Evolutionary conservation across 1,139 yeast species (phyloP).

Genomic region (Hyphopichia buzzinii): DNA sequence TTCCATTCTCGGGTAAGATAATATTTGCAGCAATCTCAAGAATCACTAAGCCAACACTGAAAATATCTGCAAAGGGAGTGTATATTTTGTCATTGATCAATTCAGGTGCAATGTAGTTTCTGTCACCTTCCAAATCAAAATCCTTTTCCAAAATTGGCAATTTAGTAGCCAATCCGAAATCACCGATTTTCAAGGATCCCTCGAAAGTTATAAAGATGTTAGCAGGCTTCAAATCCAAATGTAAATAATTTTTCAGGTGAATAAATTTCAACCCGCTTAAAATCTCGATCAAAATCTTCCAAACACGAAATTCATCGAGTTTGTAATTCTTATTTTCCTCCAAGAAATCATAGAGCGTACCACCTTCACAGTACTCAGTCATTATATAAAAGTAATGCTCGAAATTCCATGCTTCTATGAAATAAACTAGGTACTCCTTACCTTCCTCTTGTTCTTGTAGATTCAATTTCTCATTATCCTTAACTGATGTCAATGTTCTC

Average conservation of each 20-base stretch:
- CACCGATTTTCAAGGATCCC: constrained; percentile 85
- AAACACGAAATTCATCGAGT: constrained; percentile 94
- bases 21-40: constrained; percentile 96
- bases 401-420: constrained; percentile 85
- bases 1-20: constrained; percentile 91
- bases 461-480: constrained; percentile 34
- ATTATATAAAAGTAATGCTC: constrained; percentile 77
- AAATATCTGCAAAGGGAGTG: constrained; percentile 91
- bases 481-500: constrained; percentile 40
- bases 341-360: constrained; percentile 78
- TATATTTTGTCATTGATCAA: constrained; percentile 78
- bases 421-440: constrained; percentile 73
- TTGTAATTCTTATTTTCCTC: constrained; percentile 70
- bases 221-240: constrained; percentile 91
- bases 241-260: constrained; percentile 74
- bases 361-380: constrained; percentile 96
- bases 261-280: constrained; percentile 76
- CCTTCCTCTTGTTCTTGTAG: constrained; percentile 66
- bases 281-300: constrained; percentile 90
- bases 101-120: constrained; percentile 98
- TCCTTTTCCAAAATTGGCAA: constrained; percentile 54
- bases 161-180: constrained; percentile 62
- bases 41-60: constrained; percentile 87
- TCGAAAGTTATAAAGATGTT: constrained; percentile 92
- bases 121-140: constrained; percentile 92